Base-by-base conservation (phyloP, 1,284 basidiomycete genomes). In the Cutaneotrichosporon mucoides region DNA sequence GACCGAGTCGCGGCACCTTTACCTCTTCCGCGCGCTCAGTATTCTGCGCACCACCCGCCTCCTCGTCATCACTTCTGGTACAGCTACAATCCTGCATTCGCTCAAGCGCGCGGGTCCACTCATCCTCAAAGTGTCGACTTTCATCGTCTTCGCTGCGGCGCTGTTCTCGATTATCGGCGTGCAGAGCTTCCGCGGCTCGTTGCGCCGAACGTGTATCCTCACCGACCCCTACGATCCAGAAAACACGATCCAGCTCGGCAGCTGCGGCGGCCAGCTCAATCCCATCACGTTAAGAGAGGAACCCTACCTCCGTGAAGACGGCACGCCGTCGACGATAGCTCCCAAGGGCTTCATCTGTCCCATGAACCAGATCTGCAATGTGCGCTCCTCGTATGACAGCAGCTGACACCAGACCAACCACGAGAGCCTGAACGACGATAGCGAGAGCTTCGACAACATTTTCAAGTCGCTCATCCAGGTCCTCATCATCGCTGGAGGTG, bases 101-200 rank as follows among this genome's bases (percentile, higher is more conserved):
- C 81, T 99, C 62, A 99, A 99, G 79, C 87, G 85, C 0, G 93
- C 95, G 0, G 85, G 88, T 13, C 93, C 94, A 1, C 81, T 97
- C 16, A 83, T 99, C 15, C 85, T 90, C 15, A 89, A 88, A 65
- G 94, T 98, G 6, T 84, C 90, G 1, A 90, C 90, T 74, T 98
- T 97, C 72, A 88, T 95, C 33, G 67, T 92, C 38, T 98, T 97
- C 70, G 92, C 92, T 0, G 89, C 92, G 79, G 80, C 88, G 5
- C 73, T 98, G 7, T 97, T 98, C 77, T 90, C 89, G 6, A 89
- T 96, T 68, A 89, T 95, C 56, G 92, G 93, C 16, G 85, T 95
- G 1, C 91, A 95, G 69, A 86, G 89, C 0, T 97, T 97, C 80
- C 85, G 87, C 64, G 91, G 91, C 0, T 92, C 90, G 0, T 82